Evolutionary conservation across 1,284 basidiomycete genomes (phyloP), one percentile per base, ranked within the genome.

Genomic region (Ustilago tritici): DNA sequence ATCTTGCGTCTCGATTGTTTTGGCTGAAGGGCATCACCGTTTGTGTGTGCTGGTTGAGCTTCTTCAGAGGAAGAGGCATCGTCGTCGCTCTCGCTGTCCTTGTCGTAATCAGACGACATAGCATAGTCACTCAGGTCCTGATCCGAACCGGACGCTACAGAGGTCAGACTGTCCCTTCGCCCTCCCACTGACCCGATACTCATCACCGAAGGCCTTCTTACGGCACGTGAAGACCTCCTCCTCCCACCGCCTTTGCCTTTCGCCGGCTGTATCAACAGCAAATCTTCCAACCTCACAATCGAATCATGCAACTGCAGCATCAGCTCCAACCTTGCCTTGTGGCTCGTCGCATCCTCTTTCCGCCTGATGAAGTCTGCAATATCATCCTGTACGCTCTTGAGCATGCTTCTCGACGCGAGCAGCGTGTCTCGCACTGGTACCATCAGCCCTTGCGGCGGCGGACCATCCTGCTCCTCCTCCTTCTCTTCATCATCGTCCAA

Each of bases 291-390:
- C 46, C 95, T 90, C 2, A 91, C 89, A 10, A 95, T 89, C 9
- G 93, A 93, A 80, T 96, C 94, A 23, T 94, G 94, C 55, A 96
- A 91, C 86, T 94, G 94, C 79, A 95, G 90, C 14, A 96, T 89
- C 9, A 95, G 88, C 78, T 95, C 93, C 7, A 96, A 88, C 56
- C 94, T 88, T 0, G 92, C 91, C 93, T 95, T 81, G 5, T 59
- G 59, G 32, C 56, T 64, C 3, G 40, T 55, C 34, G 43, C 65
- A 92, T 93, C 89, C 94, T 95, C 88, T 94, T 92, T 82, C 93
- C 93, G 59, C 94, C 89, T 50, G 97, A 88, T 50, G 88, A 88
- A 46, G 92, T 91, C 90, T 61, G 90, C 90, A 6, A 98, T 88
- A 80, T 93, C 94, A 12, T 89, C 89, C 78, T 94, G 90, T 38